These are phyloP conservation scores for Linum trigynum DNA, from an alignment of 345 rosid species.

Conservation along the genomic window DNA sequence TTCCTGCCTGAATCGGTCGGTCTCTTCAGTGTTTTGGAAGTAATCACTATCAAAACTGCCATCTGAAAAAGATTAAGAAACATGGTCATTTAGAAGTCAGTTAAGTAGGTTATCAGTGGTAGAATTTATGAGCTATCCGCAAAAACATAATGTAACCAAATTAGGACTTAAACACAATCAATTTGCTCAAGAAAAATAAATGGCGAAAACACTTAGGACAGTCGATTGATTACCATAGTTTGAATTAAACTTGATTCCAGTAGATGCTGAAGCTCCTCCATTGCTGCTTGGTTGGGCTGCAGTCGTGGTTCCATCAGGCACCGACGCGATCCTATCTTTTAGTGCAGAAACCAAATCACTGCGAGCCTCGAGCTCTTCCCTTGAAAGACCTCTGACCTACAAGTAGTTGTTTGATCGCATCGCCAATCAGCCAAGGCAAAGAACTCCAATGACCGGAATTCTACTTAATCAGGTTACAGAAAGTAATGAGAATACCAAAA, in stretches of 20 bases:
- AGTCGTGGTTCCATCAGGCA: constrained; percentile 18
- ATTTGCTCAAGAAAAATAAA: too few relatives aligned
- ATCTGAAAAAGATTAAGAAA: constrained; percentile 2
- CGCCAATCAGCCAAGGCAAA: neutral
- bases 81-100: constrained; percentile 1
- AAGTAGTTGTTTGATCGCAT: neutral
- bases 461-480: neutral
- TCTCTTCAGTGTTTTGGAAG: constrained; percentile 14
- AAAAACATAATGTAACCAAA: neutral
- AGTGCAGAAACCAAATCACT: constrained; percentile 21
- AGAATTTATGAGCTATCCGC: neutral
- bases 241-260: constrained; percentile 18
- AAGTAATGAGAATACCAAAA: neutral
- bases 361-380: constrained; percentile 19
- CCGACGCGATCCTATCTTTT: constrained; percentile 19
- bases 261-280: constrained; percentile 18
- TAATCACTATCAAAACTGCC: constrained; percentile 20
- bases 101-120: neutral
- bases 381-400: constrained; percentile 23
- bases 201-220: neutral
- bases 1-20: constrained; percentile 20
- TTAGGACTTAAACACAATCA: too few relatives aligned
- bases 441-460: neutral
- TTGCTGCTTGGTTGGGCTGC: constrained; percentile 11
- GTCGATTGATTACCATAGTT: constrained; percentile 12